Conservation (phyloP, 768 basidiomycete species). For the Rhizopogon sp. region DNA sequence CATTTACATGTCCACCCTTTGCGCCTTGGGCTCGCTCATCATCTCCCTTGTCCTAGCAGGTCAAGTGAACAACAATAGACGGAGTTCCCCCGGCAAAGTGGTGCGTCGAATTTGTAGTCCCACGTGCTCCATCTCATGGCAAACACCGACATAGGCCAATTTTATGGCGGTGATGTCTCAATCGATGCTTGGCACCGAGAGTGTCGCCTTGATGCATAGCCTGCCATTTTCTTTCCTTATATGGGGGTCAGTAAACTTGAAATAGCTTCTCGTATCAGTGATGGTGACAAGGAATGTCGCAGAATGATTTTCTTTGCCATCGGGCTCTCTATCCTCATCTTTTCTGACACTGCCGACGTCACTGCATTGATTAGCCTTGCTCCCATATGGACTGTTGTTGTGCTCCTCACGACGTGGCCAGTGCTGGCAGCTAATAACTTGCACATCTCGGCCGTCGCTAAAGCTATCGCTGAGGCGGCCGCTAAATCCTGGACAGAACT, state of each 20-base stretch:
- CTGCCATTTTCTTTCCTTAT: constrained; percentile 28
- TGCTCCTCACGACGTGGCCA: neutral
- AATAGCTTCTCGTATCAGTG: no score
- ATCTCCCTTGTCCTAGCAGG: constrained; percentile 32
- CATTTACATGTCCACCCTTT: constrained; percentile 34
- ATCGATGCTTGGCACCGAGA: constrained; percentile 17
- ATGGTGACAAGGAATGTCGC: neutral
- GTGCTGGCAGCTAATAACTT: neutral
- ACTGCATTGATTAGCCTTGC: neutral
- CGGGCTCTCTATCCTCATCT: constrained; percentile 5
- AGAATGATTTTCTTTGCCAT: constrained; percentile 9
- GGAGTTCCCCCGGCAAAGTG: constrained; percentile 18
- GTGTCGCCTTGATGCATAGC: constrained; percentile 27
- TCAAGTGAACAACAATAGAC: constrained; percentile 26
- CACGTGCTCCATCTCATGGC: neutral
- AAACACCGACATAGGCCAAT: neutral
- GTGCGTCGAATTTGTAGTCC: constrained; percentile 17
- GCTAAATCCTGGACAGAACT: neutral
- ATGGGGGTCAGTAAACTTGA: constrained; percentile 20
- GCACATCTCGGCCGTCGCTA: neutral
- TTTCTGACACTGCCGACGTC: neutral
- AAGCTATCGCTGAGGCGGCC: neutral
- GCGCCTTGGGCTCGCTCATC: constrained; percentile 30
- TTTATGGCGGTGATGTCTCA: constrained; percentile 16
- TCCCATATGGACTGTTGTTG: constrained; percentile 3